Evolutionary conservation across 129 eudicot genomes (phyloP).

Genomic region (Artemisia annua): DNA sequence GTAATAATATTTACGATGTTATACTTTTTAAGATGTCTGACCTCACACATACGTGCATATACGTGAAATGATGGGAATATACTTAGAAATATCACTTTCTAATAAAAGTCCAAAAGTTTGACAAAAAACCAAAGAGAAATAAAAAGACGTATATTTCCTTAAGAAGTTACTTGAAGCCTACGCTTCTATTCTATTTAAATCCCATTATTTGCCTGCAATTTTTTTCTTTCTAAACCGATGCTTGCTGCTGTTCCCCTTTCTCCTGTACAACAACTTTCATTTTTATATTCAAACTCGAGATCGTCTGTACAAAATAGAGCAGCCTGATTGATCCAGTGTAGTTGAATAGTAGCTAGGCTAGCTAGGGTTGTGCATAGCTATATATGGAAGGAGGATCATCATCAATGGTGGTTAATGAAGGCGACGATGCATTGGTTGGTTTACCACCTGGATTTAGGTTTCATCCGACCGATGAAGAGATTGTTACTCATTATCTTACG

Average conservation of each 20-base stretch:
- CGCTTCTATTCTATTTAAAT: conserved; percentile 31
- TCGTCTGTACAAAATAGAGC: not conserved
- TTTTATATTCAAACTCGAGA: not conserved
- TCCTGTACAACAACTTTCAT: conserved; percentile 14
- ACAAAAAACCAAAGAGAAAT: conserved; percentile 25
- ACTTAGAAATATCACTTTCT: conserved; percentile 17
- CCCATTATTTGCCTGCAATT: conserved; percentile 29
- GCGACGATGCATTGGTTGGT: conserved; percentile 34
- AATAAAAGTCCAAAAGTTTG: conserved; percentile 41
- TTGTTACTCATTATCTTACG: conserved; percentile 62
- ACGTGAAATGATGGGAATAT: conserved; percentile 21
- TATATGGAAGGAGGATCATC: conserved; percentile 33
- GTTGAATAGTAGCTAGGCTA: not conserved
- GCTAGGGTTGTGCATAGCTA: not conserved
- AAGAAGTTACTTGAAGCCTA: conserved; percentile 32
- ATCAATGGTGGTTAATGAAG: conserved; percentile 33
- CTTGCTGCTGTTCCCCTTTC: conserved; percentile 13
- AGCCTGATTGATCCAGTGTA: no score
- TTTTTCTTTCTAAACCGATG: conserved; percentile 37
- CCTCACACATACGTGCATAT: no score
- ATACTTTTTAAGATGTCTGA: conserved; percentile 2
- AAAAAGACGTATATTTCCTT: conserved; percentile 18
- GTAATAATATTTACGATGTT: no score
- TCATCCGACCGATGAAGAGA: conserved; percentile 85
- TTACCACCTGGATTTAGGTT: conserved; percentile 81